A percentile compares a stretch with the other conserved stretches of the same genome.
phyloP scores from a whole-genome alignment of 2,329 filamentous ascomycete genomes.

The Apiospora sp. region DNA sequence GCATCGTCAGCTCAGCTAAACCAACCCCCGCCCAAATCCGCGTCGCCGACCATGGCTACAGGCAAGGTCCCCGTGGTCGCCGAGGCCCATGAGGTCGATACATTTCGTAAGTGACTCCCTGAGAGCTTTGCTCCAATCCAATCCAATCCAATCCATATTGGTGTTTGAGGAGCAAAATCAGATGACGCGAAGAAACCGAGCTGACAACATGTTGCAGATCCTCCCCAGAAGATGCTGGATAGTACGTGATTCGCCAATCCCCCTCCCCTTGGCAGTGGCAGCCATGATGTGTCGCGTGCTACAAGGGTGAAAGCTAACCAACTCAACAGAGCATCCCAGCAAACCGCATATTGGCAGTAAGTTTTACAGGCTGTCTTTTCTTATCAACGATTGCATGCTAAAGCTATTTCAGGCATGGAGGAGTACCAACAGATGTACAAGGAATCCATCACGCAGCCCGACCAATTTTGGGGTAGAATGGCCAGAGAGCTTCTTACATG shows the following conservation, averaged over 20 bases:
- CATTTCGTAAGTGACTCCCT: constrained; percentile 64
- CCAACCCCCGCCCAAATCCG: constrained; percentile 32
- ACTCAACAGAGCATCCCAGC: constrained; percentile 68
- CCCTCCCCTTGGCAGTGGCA: constrained; percentile 17
- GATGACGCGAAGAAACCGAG: constrained; percentile 36
- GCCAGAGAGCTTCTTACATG: constrained; percentile 91
- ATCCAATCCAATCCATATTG: neutral
- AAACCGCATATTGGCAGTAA: constrained; percentile 73
- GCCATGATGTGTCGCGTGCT: neutral
- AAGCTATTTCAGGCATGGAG: constrained; percentile 58
- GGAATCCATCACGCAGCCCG: constrained; percentile 88
- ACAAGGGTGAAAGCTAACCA: constrained; percentile 36
- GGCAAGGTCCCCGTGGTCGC: constrained; percentile 68
- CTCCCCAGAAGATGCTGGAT: constrained; percentile 71
- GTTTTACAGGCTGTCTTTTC: constrained; percentile 37
- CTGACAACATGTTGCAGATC: constrained; percentile 52
- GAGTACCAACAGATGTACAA: constrained; percentile 75
- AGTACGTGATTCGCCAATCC: constrained; percentile 57
- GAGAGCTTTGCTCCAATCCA: neutral
- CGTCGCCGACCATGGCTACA: constrained; percentile 51
- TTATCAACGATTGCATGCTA: constrained; percentile 35
- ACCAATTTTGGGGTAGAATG: constrained; percentile 87
- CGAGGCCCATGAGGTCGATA: constrained; percentile 81
- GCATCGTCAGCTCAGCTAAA: constrained; percentile 29
- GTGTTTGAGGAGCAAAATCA: neutral